Evolutionary conservation across 1,139 yeast genomes (phyloP).

Genomic region (Magnusiomyces magnusii): DNA sequence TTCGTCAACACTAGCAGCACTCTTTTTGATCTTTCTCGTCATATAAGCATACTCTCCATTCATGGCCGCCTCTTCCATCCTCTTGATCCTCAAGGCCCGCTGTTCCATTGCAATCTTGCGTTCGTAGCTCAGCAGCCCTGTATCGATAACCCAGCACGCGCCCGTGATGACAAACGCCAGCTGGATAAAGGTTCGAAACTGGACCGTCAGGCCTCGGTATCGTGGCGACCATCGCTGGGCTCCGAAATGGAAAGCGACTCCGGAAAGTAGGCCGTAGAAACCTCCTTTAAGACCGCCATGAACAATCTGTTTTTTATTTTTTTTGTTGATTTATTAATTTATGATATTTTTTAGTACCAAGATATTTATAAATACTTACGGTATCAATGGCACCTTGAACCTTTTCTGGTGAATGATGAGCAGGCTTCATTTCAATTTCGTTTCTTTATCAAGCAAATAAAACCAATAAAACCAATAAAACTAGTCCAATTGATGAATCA

Average conservation of each 20-base stretch:
- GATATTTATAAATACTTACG: constrained; percentile 19
- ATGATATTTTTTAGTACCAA: background rate
- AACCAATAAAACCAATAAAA: too few species aligned
- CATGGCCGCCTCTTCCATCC: constrained; percentile 26
- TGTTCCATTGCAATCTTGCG: constrained; percentile 22
- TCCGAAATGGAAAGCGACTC: constrained; percentile 21
- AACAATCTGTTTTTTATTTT: constrained; percentile 23
- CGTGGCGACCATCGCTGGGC: constrained; percentile 22
- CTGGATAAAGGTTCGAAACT: constrained; percentile 27
- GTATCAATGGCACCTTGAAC: constrained; percentile 28
- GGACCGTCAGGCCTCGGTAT: constrained; percentile 25
- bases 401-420: constrained; percentile 29
- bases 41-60: constrained; percentile 24
- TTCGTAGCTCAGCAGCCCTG: constrained; percentile 23
- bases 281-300: constrained; percentile 26
- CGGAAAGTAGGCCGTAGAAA: constrained; percentile 23
- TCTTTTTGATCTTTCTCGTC: background rate
- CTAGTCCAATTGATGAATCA: too few species aligned
- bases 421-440: constrained; percentile 30
- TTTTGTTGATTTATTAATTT: too few species aligned
- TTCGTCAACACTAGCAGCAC: background rate
- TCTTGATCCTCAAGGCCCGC: constrained; percentile 17
- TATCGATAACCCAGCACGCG: constrained; percentile 28
- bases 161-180: constrained; percentile 26
- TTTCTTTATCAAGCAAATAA: background rate